Percentiles rank a stretch among this genome's conserved stretches.
These are phyloP conservation scores for Thyridium curvatum DNA, from an alignment of 2,329 filamentous ascomycete species.

Conservation along the genomic window DNA sequence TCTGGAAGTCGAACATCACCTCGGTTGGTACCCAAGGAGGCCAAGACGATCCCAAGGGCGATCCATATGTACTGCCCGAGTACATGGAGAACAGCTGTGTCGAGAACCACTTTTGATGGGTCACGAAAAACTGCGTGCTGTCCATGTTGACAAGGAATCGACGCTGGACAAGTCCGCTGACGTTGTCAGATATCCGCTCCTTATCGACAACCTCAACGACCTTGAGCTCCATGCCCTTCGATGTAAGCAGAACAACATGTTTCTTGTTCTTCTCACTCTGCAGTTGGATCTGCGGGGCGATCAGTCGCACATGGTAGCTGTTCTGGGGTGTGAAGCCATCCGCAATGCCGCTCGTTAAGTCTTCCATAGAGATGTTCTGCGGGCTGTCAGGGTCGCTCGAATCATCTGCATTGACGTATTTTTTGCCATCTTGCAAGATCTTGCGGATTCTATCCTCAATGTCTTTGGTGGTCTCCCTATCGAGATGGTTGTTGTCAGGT, in stretches of 20 bases:
- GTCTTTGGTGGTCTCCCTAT: conserved; percentile 54
- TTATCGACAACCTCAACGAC: conserved; percentile 98
- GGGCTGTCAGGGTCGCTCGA: conserved; percentile 13
- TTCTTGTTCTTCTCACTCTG: conserved; percentile 98
- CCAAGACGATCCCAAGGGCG: conserved; percentile 80
- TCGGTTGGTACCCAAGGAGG: conserved; percentile 98
- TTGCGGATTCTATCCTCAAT: conserved; percentile 83
- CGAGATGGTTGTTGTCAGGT: conserved; percentile 32
- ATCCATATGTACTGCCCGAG: conserved; percentile 87
- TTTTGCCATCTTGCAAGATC: conserved; percentile 76
- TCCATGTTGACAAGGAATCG: conserved; percentile 95
- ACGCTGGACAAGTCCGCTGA: conserved; percentile 91
- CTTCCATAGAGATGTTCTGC: conserved; percentile 43
- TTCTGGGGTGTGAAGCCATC: conserved; percentile 87
- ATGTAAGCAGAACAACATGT: conserved; percentile 91
- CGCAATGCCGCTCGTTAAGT: conserved; percentile 70
- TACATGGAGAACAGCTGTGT: conserved; percentile 86
- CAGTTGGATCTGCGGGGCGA: conserved; percentile 94
- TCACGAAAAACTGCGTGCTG: conserved; percentile 96
- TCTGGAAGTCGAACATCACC: conserved; percentile 94
- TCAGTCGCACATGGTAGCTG: conserved; percentile 89
- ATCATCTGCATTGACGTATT: conserved; percentile 69
- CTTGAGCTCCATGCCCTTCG: conserved; percentile 97
- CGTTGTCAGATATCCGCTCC: conserved; percentile 80
- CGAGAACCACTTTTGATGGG: conserved; percentile 84